A percentile compares a stretch with the other conserved stretches of the same genome.
Conservation (phyloP, 2,329 filamentous ascomycete genomes). For the Colletotrichum sp. region DNA sequence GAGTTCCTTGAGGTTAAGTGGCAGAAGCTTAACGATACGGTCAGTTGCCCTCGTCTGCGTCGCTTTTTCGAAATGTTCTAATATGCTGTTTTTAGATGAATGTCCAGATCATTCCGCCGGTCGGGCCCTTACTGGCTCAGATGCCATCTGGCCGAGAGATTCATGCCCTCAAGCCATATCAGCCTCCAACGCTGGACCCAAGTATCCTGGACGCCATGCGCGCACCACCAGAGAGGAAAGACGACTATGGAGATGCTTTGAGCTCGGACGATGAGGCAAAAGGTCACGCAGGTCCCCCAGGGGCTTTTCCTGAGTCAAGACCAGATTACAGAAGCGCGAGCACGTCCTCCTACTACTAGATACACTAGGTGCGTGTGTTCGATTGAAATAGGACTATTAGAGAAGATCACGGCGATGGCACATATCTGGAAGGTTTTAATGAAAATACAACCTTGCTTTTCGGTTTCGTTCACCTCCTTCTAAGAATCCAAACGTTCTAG, state of each 20-base stretch:
- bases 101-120: constrained; percentile 76
- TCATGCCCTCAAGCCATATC: constrained; percentile 72
- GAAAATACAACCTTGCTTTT: constrained; percentile 10
- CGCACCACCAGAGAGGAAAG: constrained; percentile 50
- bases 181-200: constrained; percentile 67
- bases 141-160: constrained; percentile 92
- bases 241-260: constrained; percentile 34
- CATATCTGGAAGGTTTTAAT: neutral
- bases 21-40: constrained; percentile 91
- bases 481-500: neutral
- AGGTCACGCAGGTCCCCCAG: constrained; percentile 39
- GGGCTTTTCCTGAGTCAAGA: constrained; percentile 55
- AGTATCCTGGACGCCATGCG: constrained; percentile 68
- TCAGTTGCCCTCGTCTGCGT: constrained; percentile 45
- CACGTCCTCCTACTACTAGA: constrained; percentile 39
- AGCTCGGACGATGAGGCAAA: constrained; percentile 44
- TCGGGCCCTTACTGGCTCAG: constrained; percentile 72
- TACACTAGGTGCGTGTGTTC: neutral
- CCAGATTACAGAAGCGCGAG: constrained; percentile 43
- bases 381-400: neutral
- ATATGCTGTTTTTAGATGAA: constrained; percentile 63
- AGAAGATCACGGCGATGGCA: neutral
- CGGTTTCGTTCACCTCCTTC: neutral
- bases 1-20: constrained; percentile 89
- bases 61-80: neutral